Base-by-base conservation (phyloP, 495 filamentous ascomycete genomes). In the Cercophora newfieldiana region DNA sequence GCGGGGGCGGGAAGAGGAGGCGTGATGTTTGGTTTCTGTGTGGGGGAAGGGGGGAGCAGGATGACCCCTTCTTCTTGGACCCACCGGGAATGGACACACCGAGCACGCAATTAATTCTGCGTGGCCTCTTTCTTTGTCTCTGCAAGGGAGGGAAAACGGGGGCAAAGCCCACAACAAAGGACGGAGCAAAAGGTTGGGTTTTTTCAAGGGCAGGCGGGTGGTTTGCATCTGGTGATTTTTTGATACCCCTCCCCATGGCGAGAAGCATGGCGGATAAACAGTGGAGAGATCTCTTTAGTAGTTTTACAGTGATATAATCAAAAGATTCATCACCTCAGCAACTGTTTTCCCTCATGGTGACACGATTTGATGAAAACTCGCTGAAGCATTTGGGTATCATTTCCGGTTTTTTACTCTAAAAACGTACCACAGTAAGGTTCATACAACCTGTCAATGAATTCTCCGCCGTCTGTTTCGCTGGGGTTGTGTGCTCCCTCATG, bases 321-420 rank as follows among this genome's bases (percentile, higher is more conserved):
- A 2, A 44, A 14, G 37, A 44, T 6, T 44, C 18, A 44, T 44
- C 37, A 44, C 37, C 37, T 44, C 37, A 14, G 44, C 44, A 25
- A 8, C 21, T 26, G 3, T 7, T 3, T 12, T 26, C 7, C 14
- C 21, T 55, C 22, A 0, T 26, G 19, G 5, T 25, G 33, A 58
- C 14, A 10, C 14, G 19, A 29, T 26, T 8, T 22, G 50, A 58
- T 21, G 26, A 33, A 31, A 10, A 19, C 8, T 10, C 6, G 29
- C 24, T 18, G 5, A 62, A 50, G 25, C n/a, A 53, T 25, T 51
- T 62, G 60, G 60, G 60, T 62, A 62, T 62, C 60, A 62, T 62
- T 62, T 53, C 60, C 33, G 16, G 31, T 62, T 49, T 50, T 62
- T 26, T 62, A 25, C 29, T 58, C 55, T 58, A 25, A 18, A 57